phyloP scores from a whole-genome alignment of 768 basidiomycete genomes.

The Lactifluus subvellereus region DNA sequence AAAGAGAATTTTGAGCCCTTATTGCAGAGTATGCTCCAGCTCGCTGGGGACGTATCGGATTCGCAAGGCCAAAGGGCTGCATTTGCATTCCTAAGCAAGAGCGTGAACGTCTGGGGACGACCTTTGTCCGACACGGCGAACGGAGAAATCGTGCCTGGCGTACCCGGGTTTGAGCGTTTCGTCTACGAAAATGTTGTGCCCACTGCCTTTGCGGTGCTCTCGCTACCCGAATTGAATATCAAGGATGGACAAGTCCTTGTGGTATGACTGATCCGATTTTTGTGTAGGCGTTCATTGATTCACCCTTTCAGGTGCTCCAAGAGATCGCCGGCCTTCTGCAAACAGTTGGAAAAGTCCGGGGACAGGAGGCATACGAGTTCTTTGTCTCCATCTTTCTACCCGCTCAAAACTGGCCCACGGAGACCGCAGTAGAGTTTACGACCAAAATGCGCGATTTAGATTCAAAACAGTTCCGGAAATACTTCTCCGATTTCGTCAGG shows the following conservation, averaged over 20 bases:
- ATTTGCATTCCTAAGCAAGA: slow-evolving; percentile 68
- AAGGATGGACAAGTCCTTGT: slow-evolving; percentile 83
- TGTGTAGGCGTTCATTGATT: neutral
- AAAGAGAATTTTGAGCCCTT: slow-evolving; percentile 62
- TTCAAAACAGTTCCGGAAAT: slow-evolving; percentile 73
- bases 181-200: slow-evolving; percentile 85
- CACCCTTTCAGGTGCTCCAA: slow-evolving; percentile 62
- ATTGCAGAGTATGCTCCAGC: slow-evolving; percentile 63
- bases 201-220: slow-evolving; percentile 74
- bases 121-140: slow-evolving; percentile 34
- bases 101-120: slow-evolving; percentile 64
- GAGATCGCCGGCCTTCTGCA: slow-evolving; percentile 88
- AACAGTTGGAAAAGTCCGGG: slow-evolving; percentile 66
- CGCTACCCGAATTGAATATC: slow-evolving; percentile 73
- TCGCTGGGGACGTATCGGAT: slow-evolving; percentile 75
- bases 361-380: slow-evolving; percentile 77
- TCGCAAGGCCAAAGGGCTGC: slow-evolving; percentile 71
- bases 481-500: slow-evolving; percentile 79
- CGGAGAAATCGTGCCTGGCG: slow-evolving; percentile 26
- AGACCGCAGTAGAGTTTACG: slow-evolving; percentile 71
- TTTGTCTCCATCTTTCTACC: slow-evolving; percentile 78
- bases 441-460: slow-evolving; percentile 71
- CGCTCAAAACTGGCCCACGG: slow-evolving; percentile 79
- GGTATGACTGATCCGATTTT: slow-evolving; percentile 42
- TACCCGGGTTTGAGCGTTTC: slow-evolving; percentile 91